Evolutionary conservation across 805 yeast genomes (phyloP), one percentile per base, ranked within the genome.

Genomic region (Ascoidea rubescens): DNA sequence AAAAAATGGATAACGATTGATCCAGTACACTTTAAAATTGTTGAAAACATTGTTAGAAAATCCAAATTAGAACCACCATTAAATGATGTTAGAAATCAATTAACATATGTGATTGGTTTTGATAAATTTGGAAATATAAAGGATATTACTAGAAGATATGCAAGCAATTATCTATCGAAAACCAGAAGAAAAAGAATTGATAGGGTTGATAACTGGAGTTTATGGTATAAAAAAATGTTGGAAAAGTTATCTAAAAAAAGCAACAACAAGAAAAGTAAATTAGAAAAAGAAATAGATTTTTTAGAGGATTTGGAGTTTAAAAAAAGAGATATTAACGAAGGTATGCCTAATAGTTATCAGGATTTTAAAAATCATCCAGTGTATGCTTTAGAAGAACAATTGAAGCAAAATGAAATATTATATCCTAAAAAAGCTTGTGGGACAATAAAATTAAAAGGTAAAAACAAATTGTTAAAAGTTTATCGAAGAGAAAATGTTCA

Each of bases 351-450:
- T 52, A 85, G 79, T 59, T 68, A 88, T 31, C 83, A 80, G 50
- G 97, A 89, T 58, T 87, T 90, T 63, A 82, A 80, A 50, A 82
- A 82, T 50, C 99, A 93, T 65, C 99, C 99, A 0, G 66, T 81
- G 12, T 93, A 83, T 64, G 93, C 84, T 0, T 64, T 93, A 12
- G 95, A 87, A 62, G 73, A 79, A 3, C 95, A 89, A 57, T 63
- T 93, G 42, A 74, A 75, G 49, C 74, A 77, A 50, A 84, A 82
- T 62, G 96, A 93, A 62, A 72, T 89, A 5, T 64, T 91, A 4
- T 72, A 74, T 51, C 87, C 90, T 0, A 77, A 72, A 59, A 81
- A 74, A 45, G 77, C 80, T 28, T 83, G 95, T 59, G 99, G 98
- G 0, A 80, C 81, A 33, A 72, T 87, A 32, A 68, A 83, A 21